These are phyloP conservation scores for Capsicum rhomboideum DNA, from an alignment of 257 asterid genomes.

Conservation along the genomic window DNA sequence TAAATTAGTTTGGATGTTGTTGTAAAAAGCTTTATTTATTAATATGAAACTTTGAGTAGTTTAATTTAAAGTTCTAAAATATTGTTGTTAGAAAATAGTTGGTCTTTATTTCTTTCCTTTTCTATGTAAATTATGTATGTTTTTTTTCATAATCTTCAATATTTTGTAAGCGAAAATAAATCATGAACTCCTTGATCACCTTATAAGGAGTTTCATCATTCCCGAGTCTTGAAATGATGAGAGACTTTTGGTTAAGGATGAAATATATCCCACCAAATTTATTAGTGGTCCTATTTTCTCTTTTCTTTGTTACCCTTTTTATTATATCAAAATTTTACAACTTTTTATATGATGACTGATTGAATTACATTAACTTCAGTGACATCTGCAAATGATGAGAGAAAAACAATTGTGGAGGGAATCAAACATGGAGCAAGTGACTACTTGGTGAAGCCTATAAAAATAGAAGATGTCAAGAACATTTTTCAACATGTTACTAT, in stretches of 20 bases:
- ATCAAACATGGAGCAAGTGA: slow-evolving; percentile 4
- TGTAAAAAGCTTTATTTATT: no score
- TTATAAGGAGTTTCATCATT: not conserved
- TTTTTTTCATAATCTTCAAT: no score
- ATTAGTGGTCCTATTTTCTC: not conserved
- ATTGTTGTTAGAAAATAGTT: no score
- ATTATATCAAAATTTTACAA: not conserved
- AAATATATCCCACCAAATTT: not conserved
- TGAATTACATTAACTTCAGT: not conserved
- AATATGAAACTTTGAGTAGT: no score
- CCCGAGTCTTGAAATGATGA: not conserved
- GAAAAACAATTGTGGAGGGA: not conserved
- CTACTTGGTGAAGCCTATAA: slow-evolving; percentile 7
- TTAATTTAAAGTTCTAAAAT: no score
- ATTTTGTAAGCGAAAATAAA: no score
- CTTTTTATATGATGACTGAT: not conserved
- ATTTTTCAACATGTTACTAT: slow-evolving; percentile 7
- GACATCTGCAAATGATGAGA: slow-evolving; percentile 6
- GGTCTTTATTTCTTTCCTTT: no score
- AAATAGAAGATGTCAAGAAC: slow-evolving; percentile 1
- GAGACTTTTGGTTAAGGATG: not conserved
- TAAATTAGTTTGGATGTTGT: no score
- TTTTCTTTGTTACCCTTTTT: not conserved
- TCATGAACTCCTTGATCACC: no score
- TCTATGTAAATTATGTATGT: no score